A percentile compares a stretch with the other conserved stretches of the same genome.
Conservation (phyloP, 441 rosid genomes). For the Gossypium aridum region DNA sequence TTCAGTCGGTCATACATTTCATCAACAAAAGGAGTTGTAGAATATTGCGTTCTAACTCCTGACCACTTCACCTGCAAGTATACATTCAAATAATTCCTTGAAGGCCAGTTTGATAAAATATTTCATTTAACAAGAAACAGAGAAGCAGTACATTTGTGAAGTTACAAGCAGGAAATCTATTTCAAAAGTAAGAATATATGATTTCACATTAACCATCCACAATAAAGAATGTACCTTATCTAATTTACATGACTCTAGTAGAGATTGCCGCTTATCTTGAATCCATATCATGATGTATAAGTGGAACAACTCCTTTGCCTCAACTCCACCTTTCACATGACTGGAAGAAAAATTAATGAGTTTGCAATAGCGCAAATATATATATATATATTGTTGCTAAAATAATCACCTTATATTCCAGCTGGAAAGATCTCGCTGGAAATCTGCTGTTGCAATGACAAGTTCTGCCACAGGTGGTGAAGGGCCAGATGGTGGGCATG, state of each 20-base stretch:
- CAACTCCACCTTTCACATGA: slow-evolving; percentile 87
- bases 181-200: neutral
- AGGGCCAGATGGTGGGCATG: slow-evolving; percentile 97
- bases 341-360: slow-evolving; percentile 34
- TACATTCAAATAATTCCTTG: neutral
- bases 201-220: neutral
- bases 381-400: slow-evolving; percentile 3
- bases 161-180: neutral
- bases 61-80: slow-evolving; percentile 86
- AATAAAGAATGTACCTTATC: slow-evolving; percentile 59
- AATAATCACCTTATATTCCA: slow-evolving; percentile 69
- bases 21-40: slow-evolving; percentile 91
- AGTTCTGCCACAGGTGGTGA: slow-evolving; percentile 86
- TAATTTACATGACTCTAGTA: slow-evolving; percentile 86
- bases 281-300: slow-evolving; percentile 93
- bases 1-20: slow-evolving; percentile 85
- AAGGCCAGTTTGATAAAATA: neutral
- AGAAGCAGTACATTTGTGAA: neutral
- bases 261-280: slow-evolving; percentile 84
- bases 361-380: slow-evolving; percentile 14
- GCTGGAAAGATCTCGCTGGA: slow-evolving; percentile 84
- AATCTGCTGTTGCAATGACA: slow-evolving; percentile 87
- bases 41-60: slow-evolving; percentile 89
- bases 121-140: neutral
- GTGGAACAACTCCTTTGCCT: slow-evolving; percentile 91